Evolutionary conservation across 306 rosid genomes (phyloP), one percentile per base, ranked within the genome.

Genomic region (Fragaria iinumae): DNA sequence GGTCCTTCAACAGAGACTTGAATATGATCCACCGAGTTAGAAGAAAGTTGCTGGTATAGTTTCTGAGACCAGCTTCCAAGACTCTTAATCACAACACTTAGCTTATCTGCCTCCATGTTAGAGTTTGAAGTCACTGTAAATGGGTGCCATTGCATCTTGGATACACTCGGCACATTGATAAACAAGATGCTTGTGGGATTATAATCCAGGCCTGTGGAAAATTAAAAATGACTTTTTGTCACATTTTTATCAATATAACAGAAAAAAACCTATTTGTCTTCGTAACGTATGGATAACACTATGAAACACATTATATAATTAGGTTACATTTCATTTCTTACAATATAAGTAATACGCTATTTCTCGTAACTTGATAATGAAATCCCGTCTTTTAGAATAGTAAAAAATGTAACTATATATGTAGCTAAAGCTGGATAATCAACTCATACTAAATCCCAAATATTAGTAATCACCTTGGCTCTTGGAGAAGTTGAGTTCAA

Each of bases 131-230:
- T 81, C 74, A 90, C 82, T 27, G 97, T 92, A 65, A 92, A 92
- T 39, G 97, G 96, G 74, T 92, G 97, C 96, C 97, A 92, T 32
- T 92, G 96, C 69, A 90, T 55, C 87, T 84, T 92, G 39, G 97
- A 92, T 76, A 92, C 72, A 44, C 73, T 80, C 0, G 96, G 93
- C 71, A 92, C 90, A 38, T 92, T 92, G 48, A 92, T 80, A 71
- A 86, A 88, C 84, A 92, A 70, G 20, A 86, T 63, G 81, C 96
- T 90, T 8, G 93, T 81, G 1, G 96, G 90, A 79, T 83, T 90
- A 73, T 88, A 84, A 48, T 47, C 29, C 66, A 92, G 85, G 13
- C 87, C 97, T 91, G 86, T 14, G 18, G 36, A 76, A 68, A 76
- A 62, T 60, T 7, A 60, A 63, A 29, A 23, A 73, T 14, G 8